These are phyloP conservation scores for Diaporthe destruens DNA, from an alignment of 2,329 filamentous ascomycete species.

Conservation along the genomic window DNA sequence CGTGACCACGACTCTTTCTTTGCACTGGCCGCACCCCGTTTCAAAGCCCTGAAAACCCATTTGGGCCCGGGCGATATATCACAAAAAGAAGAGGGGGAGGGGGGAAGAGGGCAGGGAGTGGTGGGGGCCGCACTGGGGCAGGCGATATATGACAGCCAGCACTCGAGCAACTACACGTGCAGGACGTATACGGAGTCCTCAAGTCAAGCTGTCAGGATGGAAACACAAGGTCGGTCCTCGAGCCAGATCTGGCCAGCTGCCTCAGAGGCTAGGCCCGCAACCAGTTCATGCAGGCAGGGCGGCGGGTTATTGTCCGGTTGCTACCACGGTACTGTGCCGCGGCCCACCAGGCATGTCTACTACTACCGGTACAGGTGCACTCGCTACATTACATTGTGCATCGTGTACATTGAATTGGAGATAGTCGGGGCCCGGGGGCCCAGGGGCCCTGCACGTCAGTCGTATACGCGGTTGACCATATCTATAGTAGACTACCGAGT, in stretches of 20 bases:
- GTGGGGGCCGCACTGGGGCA: background rate
- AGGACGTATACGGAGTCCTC: too few species aligned
- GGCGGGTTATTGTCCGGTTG: conserved; percentile 7
- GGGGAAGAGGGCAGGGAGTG: background rate
- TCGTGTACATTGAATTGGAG: too few species aligned
- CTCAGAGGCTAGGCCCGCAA: background rate
- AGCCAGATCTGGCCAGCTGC: background rate
- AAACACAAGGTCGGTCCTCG: background rate
- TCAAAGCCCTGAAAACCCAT: conserved; percentile 11
- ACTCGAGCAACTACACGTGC: too few species aligned
- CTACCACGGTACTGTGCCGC: conserved; percentile 21
- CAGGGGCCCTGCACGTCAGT: conserved; percentile 19
- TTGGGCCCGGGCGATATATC: background rate
- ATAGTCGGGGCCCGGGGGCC: too few species aligned
- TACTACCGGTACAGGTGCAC: background rate
- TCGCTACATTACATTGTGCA: background rate
- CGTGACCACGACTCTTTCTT: conserved; percentile 22
- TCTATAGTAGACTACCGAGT: background rate
- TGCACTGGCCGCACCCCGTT: conserved; percentile 8
- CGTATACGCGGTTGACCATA: background rate
- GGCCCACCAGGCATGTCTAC: background rate
- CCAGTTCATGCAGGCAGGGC: conserved; percentile 24
- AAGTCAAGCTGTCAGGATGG: too few species aligned
- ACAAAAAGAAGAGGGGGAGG: background rate
- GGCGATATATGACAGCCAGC: conserved; percentile 20